Percentiles rank a stretch among this genome's conserved stretches.
Evolutionary conservation across 2,329 filamentous ascomycete genomes (phyloP).

Genomic region (Bertia moriformis): DNA sequence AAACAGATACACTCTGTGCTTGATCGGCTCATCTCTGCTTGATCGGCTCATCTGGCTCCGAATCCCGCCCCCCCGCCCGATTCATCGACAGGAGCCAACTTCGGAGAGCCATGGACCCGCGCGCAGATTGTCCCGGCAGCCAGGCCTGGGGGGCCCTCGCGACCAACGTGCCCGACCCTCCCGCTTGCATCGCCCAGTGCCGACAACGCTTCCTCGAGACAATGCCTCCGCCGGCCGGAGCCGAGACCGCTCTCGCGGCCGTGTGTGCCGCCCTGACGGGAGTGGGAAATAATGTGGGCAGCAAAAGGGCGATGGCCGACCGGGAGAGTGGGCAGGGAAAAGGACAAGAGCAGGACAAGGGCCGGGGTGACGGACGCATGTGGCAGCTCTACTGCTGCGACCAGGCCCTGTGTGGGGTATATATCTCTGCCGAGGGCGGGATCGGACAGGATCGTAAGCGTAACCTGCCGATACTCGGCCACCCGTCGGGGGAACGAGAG

Average conservation of each 20-base stretch:
- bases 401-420: not conserved
- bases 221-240: constrained; percentile 10
- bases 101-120: too few species aligned
- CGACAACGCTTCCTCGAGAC: constrained; percentile 14
- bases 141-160: constrained; percentile 14
- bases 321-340: not conserved
- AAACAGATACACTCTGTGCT: too few species aligned
- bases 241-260: constrained; percentile 12
- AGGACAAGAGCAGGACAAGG: not conserved
- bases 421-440: not conserved
- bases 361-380: not conserved
- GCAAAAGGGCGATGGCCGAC: too few species aligned
- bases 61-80: too few species aligned
- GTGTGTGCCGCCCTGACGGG: constrained; percentile 10
- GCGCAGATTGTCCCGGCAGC: too few species aligned
- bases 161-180: constrained; percentile 13
- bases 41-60: too few species aligned
- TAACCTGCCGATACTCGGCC: too few species aligned
- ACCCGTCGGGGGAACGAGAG: too few species aligned
- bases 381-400: not conserved
- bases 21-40: too few species aligned
- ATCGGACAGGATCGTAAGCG: not conserved
- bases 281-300: not conserved
- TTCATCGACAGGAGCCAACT: too few species aligned
- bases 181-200: constrained; percentile 18